Evolutionary conservation across 441 rosid genomes (phyloP).

Genomic region (Gossypium lobatum): DNA sequence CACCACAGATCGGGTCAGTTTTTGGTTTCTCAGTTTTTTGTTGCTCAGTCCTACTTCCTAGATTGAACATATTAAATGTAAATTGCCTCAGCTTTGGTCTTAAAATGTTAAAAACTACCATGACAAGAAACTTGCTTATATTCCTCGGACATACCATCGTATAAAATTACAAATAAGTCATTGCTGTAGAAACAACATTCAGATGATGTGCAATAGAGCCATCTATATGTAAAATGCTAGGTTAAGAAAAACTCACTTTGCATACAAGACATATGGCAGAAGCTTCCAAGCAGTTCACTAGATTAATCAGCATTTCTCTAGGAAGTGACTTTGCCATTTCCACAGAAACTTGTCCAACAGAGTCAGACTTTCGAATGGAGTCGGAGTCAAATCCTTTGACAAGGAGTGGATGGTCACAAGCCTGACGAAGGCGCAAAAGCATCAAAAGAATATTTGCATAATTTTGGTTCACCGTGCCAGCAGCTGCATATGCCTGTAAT

Average conservation of each 20-base stretch:
- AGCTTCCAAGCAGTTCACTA: conserved; percentile 49
- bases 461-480: conserved; percentile 87
- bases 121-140: background rate
- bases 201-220: background rate
- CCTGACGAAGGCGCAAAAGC: conserved; percentile 97
- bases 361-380: conserved; percentile 28
- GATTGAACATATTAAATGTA: background rate
- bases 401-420: conserved; percentile 92
- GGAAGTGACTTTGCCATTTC: conserved; percentile 71
- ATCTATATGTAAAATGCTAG: background rate
- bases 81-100: background rate
- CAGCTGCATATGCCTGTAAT: conserved; percentile 83
- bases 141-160: background rate
- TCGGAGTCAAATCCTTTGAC: conserved; percentile 56
- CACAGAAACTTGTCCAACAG: conserved; percentile 55
- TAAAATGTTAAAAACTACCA: conserved; percentile 5
- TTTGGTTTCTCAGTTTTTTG: no score
- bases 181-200: background rate
- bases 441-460: conserved; percentile 93
- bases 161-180: background rate
- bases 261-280: conserved; percentile 70
- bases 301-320: conserved; percentile 40
- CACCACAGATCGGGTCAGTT: no score
- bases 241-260: conserved; percentile 42
- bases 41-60: background rate